Evolutionary conservation across 1,284 basidiomycete genomes (phyloP), one percentile per base, ranked within the genome.

Genomic region (Sporisorium exsertum): DNA sequence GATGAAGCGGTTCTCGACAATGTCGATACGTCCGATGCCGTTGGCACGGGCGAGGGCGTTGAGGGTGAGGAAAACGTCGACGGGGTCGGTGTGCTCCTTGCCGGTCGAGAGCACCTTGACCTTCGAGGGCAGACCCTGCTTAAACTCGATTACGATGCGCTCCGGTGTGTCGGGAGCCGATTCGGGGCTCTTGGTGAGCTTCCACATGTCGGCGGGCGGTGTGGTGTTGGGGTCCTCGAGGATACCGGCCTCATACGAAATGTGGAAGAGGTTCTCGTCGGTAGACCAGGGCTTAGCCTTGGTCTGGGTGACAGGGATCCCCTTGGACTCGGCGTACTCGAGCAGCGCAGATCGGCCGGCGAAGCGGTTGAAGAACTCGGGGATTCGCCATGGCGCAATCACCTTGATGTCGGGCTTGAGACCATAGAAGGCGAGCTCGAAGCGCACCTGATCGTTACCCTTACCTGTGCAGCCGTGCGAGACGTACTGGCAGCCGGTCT

Each of bases 191-290:
- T 90, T 89, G 73, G 94, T 98, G 79, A 99, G 91, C 87, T 97
- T 98, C 96, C 97, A 99, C 96, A 99, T 99, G 89, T 99, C 96
- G n/a, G 87, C 87, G 32, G 96, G 96, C 63, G 97, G 96, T 10
- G 95, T 98, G 73, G 89, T 92, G 89, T 97, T 91, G 79, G 96
- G 96, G 86, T 99, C 93, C 87, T 99, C 97, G 76, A 99, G 91
- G 86, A 99, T 98, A 64, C 96, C 96, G 33, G 96, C 96, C 87
- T 99, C 96, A 88, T 98, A 99, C 24, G 95, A 99, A 87, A 98
- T 99, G 89, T 99, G 96, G 92, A 97, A 97, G 63, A 99, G 89
- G 88, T 99, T 99, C 88, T 98, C 97, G 87, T 85, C 83, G 16
- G 96, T 99, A 12, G 95, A 98, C 97, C 97, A 99, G 40, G 97